phyloP scores from a whole-genome alignment of 2,329 filamentous ascomycete species.

The Pestalotiopsis sp. region DNA sequence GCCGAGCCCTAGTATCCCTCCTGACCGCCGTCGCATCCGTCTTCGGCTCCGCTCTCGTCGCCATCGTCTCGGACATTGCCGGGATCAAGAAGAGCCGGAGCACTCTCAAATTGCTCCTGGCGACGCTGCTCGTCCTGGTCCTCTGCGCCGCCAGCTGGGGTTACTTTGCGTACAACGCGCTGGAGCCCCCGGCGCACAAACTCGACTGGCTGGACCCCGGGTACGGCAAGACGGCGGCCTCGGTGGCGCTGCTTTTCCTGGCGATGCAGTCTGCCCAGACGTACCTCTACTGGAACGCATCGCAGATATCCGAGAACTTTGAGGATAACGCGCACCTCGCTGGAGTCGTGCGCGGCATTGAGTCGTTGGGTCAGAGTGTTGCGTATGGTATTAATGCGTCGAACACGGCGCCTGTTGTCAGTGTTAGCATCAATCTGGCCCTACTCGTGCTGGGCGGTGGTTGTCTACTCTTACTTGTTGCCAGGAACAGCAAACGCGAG shows the following conservation, averaged over 20 bases:
- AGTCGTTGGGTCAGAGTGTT: background rate
- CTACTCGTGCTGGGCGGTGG: background rate
- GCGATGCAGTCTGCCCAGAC: slow-evolving; percentile 4
- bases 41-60: slow-evolving; percentile 1
- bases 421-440: background rate
- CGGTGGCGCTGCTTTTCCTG: background rate
- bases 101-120: background rate
- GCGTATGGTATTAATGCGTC: slow-evolving; percentile 3
- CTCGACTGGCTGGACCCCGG: slow-evolving; percentile 1
- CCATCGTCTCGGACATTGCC: background rate
- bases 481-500: background rate
- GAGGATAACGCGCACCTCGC: background rate
- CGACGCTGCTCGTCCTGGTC: background rate
- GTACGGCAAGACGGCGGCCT: background rate
- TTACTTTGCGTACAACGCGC: background rate
- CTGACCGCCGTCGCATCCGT: background rate
- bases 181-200: background rate
- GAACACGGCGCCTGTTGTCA: background rate
- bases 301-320: background rate
- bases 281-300: background rate
- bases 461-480: background rate
- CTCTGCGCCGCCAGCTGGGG: slow-evolving; percentile 2
- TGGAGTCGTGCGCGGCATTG: background rate
- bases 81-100: background rate
- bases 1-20: background rate